A percentile compares a stretch with the other conserved stretches of the same genome.
Conservation (phyloP, 225 moss, liverwort and hornwort genomes). For the Polytrichum formosum region DNA sequence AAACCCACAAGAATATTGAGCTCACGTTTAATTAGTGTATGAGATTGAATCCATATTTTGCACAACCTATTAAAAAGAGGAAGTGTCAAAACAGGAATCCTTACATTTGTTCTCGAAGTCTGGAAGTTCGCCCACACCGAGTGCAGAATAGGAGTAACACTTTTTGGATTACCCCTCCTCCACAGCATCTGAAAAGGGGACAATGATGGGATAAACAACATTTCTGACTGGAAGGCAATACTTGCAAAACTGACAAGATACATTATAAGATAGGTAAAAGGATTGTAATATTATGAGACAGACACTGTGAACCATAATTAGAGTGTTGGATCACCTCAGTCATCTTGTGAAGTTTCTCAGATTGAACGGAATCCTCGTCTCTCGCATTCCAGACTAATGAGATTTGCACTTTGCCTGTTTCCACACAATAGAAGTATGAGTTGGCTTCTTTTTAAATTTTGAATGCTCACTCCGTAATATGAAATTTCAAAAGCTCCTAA, state of each 20-base stretch:
- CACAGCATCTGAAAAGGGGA: constrained; percentile 66
- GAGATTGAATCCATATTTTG: too few species aligned
- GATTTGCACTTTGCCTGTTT: constrained; percentile 83
- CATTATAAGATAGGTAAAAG: not conserved
- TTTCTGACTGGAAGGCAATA: too few species aligned
- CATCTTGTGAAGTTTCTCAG: constrained; percentile 64
- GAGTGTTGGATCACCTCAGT: constrained; percentile 51
- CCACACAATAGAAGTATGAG: not conserved
- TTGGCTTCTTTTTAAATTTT: too few species aligned
- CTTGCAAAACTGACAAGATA: constrained; percentile 2
- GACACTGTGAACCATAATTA: too few species aligned
- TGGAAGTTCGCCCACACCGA: constrained; percentile 98
- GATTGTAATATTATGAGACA: too few species aligned
- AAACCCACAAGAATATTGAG: too few species aligned
- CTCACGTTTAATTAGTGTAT: too few species aligned
- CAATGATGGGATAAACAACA: too few species aligned
- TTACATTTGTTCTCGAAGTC: constrained; percentile 80
- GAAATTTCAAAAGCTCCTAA: too few species aligned
- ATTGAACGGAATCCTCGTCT: constrained; percentile 64
- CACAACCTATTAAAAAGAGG: not conserved
- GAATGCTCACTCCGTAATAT: too few species aligned
- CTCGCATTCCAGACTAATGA: constrained; percentile 91
- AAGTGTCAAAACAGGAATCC: not conserved
- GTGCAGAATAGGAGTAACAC: constrained; percentile 63
- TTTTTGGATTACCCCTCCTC: constrained; percentile 66